Base-by-base conservation (phyloP, 768 basidiomycete genomes). In the Tricholoma hemisulphureum region DNA sequence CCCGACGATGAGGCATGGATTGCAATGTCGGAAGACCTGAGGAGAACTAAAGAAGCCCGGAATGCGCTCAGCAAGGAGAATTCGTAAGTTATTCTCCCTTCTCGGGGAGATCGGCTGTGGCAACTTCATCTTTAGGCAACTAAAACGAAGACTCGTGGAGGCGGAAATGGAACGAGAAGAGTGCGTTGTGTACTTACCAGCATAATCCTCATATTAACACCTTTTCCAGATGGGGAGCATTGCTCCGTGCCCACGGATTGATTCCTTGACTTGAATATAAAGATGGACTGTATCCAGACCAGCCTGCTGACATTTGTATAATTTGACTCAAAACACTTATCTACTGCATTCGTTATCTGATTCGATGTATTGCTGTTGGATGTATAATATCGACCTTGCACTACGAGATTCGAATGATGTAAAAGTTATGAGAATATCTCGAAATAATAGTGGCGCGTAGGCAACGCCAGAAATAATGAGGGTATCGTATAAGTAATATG, bases 1-100 rank as follows among this genome's bases (percentile, higher is more conserved):
- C 92, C 94, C 10, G 85, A 86, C 20, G 84, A 87, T 49, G 91
- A 94, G 64, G 92, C 93, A 2, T 95, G 89, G 85, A 69, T 75
- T n/a, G 87, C 88, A 1, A 80, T 96, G 79, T 81, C 84, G 24
- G 74, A 75, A 41, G 92, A 95, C 67, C 75, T 95, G 52, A 79
- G 83, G 61, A 70, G 80, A 59, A 86, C 91, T 14, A 96, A 94
- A 71, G 86, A 89, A 65, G 72, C 80, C 14, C 80, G 89, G 58
- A 95, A 95, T 65, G 73, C 76, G n/a, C 70, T 91, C 31, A 77
- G 82, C 45, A 83, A 84, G 65, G 91, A 95, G 74, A 96, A 95
- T 66, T 83, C 85, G 90, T 93, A 68, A 63, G 89, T 82, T 14
- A 52, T 29, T 39, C 39, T 46, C 49, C 21, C 41, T 54, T 8